Percentiles rank a stretch among this genome's conserved stretches.
Evolutionary conservation across 1,284 basidiomycete species (phyloP).

Genomic region (Rhodotorula sp.): DNA sequence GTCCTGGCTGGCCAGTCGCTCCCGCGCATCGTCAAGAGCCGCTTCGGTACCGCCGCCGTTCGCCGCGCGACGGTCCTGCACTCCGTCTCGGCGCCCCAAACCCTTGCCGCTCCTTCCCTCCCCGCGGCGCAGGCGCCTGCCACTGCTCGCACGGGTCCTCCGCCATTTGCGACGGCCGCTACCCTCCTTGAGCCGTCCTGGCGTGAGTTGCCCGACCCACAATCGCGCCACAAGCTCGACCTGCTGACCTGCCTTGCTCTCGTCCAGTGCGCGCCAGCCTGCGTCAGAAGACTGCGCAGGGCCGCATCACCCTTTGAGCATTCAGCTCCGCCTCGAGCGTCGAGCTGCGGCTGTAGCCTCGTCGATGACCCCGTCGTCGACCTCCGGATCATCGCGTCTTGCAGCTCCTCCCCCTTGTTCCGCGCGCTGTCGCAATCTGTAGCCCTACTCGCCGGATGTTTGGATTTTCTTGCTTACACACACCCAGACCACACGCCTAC

Average conservation of each 20-base stretch:
- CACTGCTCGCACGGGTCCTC: background rate
- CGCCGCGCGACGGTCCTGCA: background rate
- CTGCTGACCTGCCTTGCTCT: background rate
- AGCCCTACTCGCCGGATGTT: background rate
- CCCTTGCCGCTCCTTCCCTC: background rate
- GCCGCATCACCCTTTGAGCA: conserved; percentile 8
- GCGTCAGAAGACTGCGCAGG: background rate
- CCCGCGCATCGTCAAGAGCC: background rate
- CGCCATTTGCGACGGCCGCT: background rate
- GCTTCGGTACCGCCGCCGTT: background rate
- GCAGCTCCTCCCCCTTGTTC: background rate
- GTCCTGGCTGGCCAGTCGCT: background rate
- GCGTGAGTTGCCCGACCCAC: background rate
- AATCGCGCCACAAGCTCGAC: too few species aligned
- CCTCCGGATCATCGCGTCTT: too few species aligned
- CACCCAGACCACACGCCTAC: background rate
- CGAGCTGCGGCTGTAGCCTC: too few species aligned
- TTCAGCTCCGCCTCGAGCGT: background rate
- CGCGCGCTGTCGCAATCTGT: background rate
- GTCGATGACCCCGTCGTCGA: too few species aligned
- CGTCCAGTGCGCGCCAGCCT: background rate
- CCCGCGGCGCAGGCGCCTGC: background rate
- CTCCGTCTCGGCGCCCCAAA: background rate
- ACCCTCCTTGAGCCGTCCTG: conserved; percentile 6
- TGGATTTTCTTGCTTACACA: background rate